phyloP scores from a whole-genome alignment of 2,329 filamentous ascomycete species.

The Xylaria sp. region DNA sequence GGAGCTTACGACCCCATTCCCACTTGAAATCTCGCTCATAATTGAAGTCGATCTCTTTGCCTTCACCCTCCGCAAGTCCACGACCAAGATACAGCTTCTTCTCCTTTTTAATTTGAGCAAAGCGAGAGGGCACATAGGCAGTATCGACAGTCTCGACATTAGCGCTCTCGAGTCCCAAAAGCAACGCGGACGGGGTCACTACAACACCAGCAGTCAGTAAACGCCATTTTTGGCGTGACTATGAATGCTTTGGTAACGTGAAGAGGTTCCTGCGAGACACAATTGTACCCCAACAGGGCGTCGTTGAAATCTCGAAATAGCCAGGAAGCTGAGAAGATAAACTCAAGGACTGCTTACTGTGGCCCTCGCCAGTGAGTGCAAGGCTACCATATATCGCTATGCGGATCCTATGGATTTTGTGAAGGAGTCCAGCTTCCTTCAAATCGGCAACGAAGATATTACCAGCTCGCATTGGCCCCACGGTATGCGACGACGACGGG shows the following conservation, averaged over 20 bases:
- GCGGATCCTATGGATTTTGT: constrained; percentile 53
- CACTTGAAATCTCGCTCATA: constrained; percentile 56
- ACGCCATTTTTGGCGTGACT: too few species aligned
- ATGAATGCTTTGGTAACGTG: too few species aligned
- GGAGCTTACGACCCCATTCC: constrained; percentile 59
- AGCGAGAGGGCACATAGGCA: constrained; percentile 52
- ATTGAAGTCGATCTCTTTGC: constrained; percentile 55
- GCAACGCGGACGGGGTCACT: constrained; percentile 55
- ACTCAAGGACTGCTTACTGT: constrained; percentile 39
- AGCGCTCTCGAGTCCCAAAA: constrained; percentile 56
- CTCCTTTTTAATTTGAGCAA: constrained; percentile 51
- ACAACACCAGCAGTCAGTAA: background rate
- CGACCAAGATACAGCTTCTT: constrained; percentile 53
- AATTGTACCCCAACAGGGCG: too few species aligned
- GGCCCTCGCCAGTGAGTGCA: constrained; percentile 56
- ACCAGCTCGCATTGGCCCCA: constrained; percentile 58
- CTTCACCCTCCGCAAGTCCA: constrained; percentile 46
- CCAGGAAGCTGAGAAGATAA: background rate
- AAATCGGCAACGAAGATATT: constrained; percentile 58
- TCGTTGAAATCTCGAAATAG: background rate
- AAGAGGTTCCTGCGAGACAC: too few species aligned
- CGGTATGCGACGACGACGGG: constrained; percentile 57
- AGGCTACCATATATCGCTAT: constrained; percentile 57
- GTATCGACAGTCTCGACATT: constrained; percentile 57
- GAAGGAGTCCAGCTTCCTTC: constrained; percentile 51